Evolutionary conservation across 768 basidiomycete species (phyloP).

Genomic region (Coprinellus aureogranulatus): DNA sequence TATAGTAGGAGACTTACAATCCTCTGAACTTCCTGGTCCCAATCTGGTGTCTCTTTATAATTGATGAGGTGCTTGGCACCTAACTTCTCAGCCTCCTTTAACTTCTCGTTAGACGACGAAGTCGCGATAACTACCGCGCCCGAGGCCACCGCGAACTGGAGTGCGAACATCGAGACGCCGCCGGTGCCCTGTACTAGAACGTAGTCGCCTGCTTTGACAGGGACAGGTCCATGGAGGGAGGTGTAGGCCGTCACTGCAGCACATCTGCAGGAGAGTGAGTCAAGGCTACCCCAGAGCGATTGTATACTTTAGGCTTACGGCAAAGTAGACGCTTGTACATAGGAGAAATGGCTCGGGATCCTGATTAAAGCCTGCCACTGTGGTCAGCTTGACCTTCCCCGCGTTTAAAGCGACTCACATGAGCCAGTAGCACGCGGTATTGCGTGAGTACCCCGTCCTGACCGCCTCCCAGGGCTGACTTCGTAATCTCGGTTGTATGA

Average conservation of each 20-base stretch:
- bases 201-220: conserved; percentile 58
- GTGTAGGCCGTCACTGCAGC: conserved; percentile 67
- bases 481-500: conserved; percentile 31
- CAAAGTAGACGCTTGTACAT: conserved; percentile 63
- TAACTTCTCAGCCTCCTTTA: conserved; percentile 50
- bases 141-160: conserved; percentile 59
- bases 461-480: conserved; percentile 43
- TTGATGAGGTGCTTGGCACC: conserved; percentile 60
- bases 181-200: conserved; percentile 60
- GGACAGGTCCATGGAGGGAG: conserved; percentile 44
- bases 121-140: conserved; percentile 67
- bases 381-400: no score
- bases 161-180: conserved; percentile 55
- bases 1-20: conserved; percentile 40
- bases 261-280: no score
- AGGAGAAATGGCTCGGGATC: conserved; percentile 56
- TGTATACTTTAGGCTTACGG: no score
- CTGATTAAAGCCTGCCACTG: conserved; percentile 44
- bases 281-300: no score
- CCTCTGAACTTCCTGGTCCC: conserved; percentile 51
- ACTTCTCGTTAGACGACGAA: conserved; percentile 65
- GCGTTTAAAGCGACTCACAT: not conserved
- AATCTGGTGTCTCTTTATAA: conserved; percentile 55
- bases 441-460: conserved; percentile 53
- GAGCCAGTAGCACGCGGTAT: conserved; percentile 42